A percentile compares a stretch with the other conserved stretches of the same genome.
Evolutionary conservation across 352 stramenopile species (phyloP).

Genomic region (Globisporangium orthogonon): DNA sequence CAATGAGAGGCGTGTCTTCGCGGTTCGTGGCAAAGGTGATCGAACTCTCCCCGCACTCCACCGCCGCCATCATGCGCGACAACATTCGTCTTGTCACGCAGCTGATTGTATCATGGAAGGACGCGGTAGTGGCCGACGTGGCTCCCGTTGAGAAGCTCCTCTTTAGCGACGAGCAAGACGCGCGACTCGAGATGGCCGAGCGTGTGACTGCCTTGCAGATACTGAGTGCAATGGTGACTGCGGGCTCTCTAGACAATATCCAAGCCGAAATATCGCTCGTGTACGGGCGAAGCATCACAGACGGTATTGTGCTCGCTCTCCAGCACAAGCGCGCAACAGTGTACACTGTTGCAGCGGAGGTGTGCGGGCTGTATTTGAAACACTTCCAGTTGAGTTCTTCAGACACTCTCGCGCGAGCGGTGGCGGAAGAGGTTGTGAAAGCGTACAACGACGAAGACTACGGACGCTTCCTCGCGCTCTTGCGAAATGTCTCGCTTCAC

Average conservation of each 20-base stretch:
- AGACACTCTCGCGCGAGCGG: constrained; percentile 22
- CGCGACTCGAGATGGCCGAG: constrained; percentile 31
- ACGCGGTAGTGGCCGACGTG: constrained; percentile 31
- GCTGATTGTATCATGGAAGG: constrained; percentile 55
- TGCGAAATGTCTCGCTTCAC: constrained; percentile 62
- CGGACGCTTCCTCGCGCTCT: constrained; percentile 48
- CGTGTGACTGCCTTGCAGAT: constrained; percentile 52
- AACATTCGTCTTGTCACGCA: constrained; percentile 55
- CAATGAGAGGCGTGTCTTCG: constrained; percentile 17
- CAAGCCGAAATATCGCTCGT: constrained; percentile 11
- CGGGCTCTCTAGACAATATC: constrained; percentile 22
- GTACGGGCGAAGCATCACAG: constrained; percentile 24
- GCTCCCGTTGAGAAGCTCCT: constrained; percentile 31
- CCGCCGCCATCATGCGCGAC: constrained; percentile 53
- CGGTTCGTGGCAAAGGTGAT: constrained; percentile 57
- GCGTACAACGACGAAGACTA: constrained; percentile 64
- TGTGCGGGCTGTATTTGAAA: constrained; percentile 40
- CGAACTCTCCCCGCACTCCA: constrained; percentile 43
- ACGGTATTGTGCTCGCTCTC: constrained; percentile 45
- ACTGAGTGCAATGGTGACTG: constrained; percentile 49
- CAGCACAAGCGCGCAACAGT: constrained; percentile 36
- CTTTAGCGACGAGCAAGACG: constrained; percentile 22
- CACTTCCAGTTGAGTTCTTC: neutral
- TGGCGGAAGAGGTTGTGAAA: constrained; percentile 34
- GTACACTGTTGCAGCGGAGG: constrained; percentile 61